Base-by-base conservation (phyloP, 1,284 basidiomycete species). In the Ustilago sp. region DNA sequence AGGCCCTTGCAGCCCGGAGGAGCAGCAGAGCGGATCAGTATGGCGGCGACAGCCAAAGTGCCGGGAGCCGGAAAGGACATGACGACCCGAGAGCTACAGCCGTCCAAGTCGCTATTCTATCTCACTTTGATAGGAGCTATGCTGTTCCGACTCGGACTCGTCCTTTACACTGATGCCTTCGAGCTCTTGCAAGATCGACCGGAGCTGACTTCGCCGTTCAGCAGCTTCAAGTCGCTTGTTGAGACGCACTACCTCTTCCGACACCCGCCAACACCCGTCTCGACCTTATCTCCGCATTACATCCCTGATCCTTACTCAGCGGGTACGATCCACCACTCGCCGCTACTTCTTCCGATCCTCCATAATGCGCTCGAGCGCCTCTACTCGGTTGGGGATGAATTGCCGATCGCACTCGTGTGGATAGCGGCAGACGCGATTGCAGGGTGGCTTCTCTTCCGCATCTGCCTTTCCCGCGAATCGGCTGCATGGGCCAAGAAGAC, bases 171-270 rank as follows among this genome's bases (percentile, higher is more conserved):
- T 0, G 45, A 81, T 9, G 48, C 87, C 4, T 80, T 86, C 8
- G 59, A 58, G 0, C 54, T 80, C 2, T 81, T 89, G 0, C 82
- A 87, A 58, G 83, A 86, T 23, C 83, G 89, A 75, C 92, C 93
- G 38, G 92, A 94, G 82, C 88, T 97, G 19, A 90, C 92, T 0
- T 93, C 94, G 2, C 93, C 94, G 0, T 83, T 95, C 77, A 95
- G 92, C 8, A 92, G 93, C 17, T 92, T 92, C 67, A 86, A 87
- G 87, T 57, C 88, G 88, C 74, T 87, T 88, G 89, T 81, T 83
- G 89, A 87, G 13, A 66, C 71, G 13, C 68, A 74, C 63, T 74
- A 65, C 32, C 59, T 74, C 47, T 74, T 74, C 28, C 51, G 41
- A 34, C 63, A 71, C 19, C 63, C 61, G 3, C 71, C 76, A 0